Evolutionary conservation across 2,329 filamentous ascomycete genomes (phyloP).

Genomic region (Aspergillus brunneoviolaceus): DNA sequence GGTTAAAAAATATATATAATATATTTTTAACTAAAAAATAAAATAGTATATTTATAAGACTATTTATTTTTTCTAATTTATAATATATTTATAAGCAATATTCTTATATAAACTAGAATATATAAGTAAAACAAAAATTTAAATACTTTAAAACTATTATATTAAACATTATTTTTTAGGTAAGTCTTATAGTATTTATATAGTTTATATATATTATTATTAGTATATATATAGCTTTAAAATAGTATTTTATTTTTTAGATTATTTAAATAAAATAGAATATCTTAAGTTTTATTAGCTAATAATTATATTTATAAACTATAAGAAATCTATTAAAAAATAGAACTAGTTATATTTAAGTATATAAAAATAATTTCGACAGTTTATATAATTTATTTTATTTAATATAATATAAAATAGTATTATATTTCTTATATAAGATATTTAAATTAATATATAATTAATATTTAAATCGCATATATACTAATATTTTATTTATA

Average conservation of each 20-base stretch:
- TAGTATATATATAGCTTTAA: too few species aligned
- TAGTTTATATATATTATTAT: too few species aligned
- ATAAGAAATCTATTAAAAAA: background rate
- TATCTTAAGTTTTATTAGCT: too few species aligned
- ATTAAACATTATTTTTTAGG: too few species aligned
- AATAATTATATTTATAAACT: background rate
- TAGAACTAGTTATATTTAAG: background rate
- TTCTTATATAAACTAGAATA: too few species aligned
- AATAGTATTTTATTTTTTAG: background rate
- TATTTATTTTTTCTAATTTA: background rate
- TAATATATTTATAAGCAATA: too few species aligned
- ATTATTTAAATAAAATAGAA: too few species aligned
- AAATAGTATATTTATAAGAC: background rate
- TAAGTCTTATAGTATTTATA: too few species aligned
- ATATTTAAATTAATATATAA: background rate
- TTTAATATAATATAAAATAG: background rate
- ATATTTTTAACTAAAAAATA: background rate
- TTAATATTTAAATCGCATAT: background rate
- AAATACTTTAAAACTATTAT: too few species aligned
- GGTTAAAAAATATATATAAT: too few species aligned
- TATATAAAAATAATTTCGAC: background rate
- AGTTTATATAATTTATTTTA: background rate
- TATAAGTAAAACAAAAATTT: too few species aligned
- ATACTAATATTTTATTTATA: background rate
- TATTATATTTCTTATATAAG: background rate